Evolutionary conservation across 164 flowering plant species (phyloP).

Genomic region (Protea cynaroides): DNA sequence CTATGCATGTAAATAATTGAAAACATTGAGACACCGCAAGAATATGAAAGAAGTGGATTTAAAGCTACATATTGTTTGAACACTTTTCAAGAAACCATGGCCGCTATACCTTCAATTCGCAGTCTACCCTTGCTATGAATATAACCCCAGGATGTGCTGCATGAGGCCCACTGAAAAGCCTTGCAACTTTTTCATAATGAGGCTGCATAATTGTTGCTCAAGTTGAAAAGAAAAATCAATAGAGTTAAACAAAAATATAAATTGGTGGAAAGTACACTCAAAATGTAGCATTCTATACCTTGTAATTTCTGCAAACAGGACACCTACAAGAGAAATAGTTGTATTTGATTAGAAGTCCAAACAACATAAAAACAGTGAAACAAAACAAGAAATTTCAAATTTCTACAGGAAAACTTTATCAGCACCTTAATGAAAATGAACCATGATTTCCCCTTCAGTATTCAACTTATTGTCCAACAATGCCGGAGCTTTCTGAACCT

Average conservation of each 20-base stretch:
- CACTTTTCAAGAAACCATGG: neutral
- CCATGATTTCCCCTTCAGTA: too few relatives aligned
- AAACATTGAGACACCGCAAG: neutral
- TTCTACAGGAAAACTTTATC: too few relatives aligned
- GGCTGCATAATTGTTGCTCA: conserved; percentile 50
- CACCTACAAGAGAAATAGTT: conserved; percentile 57
- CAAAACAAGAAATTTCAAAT: too few relatives aligned
- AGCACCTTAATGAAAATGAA: too few relatives aligned
- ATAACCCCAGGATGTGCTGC: conserved; percentile 83
- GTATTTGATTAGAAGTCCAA: conserved; percentile 1
- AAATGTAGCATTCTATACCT: conserved; percentile 40
- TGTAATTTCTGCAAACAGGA: conserved; percentile 96
- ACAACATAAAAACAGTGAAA: neutral
- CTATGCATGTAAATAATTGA: conserved; percentile 1
- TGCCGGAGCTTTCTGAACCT: too few relatives aligned
- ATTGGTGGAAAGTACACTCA: neutral
- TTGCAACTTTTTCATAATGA: conserved; percentile 94
- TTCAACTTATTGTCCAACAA: too few relatives aligned
- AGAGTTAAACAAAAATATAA: neutral
- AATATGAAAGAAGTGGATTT: neutral
- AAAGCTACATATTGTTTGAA: neutral
- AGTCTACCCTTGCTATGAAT: conserved; percentile 88
- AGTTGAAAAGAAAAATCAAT: conserved; percentile 5
- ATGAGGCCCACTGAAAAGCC: conserved; percentile 85
- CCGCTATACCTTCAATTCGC: conserved; percentile 74